Evolutionary conservation across 2,329 filamentous ascomycete species (phyloP).

Genomic region (Neopestalotiopsis rosae): DNA sequence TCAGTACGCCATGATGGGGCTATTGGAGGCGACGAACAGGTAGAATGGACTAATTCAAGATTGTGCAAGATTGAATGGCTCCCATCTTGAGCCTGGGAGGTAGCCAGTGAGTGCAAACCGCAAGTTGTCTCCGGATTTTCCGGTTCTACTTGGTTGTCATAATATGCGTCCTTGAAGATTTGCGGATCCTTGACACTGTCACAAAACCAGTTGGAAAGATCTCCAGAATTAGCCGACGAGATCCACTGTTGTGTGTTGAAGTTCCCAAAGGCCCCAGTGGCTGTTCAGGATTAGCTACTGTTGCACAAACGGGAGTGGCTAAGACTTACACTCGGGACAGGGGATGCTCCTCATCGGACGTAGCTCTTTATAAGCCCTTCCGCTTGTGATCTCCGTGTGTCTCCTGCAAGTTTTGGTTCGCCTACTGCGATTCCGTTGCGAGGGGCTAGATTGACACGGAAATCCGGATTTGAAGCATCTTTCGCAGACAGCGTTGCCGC

Average conservation of each 20-base stretch:
- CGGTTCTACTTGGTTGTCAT: neutral
- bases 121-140: neutral
- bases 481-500: slow-evolving; percentile 46
- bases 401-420: neutral
- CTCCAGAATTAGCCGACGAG: neutral
- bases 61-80: neutral
- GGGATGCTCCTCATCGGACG: neutral
- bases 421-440: slow-evolving; percentile 30
- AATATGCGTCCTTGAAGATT: neutral
- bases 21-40: neutral
- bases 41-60: neutral
- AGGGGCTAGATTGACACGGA: slow-evolving; percentile 51
- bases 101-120: neutral
- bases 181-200: neutral
- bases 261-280: neutral
- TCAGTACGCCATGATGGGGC: neutral
- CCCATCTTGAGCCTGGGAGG: neutral
- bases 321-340: neutral
- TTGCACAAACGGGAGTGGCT: neutral
- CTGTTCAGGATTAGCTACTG: neutral
- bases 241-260: neutral
- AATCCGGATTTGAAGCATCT: slow-evolving; percentile 47
- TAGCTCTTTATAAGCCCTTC: neutral
- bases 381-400: neutral
- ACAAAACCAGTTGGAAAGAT: neutral